Evolutionary conservation across 2,329 filamentous ascomycete genomes (phyloP), one percentile per base, ranked within the genome.

Genomic region (Pseudogymnoascus sp.): DNA sequence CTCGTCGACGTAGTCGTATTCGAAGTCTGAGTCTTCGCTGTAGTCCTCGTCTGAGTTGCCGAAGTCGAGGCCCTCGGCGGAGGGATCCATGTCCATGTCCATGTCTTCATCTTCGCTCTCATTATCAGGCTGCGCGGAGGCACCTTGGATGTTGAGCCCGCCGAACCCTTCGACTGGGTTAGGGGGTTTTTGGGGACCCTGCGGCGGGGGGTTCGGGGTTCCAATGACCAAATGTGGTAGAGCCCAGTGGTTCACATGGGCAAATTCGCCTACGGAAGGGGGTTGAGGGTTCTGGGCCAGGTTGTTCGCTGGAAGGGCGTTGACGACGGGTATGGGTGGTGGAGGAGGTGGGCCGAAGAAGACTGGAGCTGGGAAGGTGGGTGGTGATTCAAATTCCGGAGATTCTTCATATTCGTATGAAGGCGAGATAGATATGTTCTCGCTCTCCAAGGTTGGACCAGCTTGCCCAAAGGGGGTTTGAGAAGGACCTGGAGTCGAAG

Each of bases 291-390:
- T 33, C 1, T 33, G 4, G n/a, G 12, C 4, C 8, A 33, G 16
- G 16, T 31, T 55, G 1, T 18, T 11, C 9, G 18, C 28, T 33
- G 35, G 58, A 23, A 14, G 58, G 14, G 16, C n/a, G 33, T 60
- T 60, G 11, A 41, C 9, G n/a, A 28, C n/a, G 49, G 49, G 28
- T 55, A 41, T 25, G 14, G 58, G 33, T n/a, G 38, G 33, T 7
- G 58, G 58, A 41, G 38, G 58, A 4, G 58, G 33, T 41, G 58
- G 58, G 33, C 58, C 35, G 58, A 41, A 60, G 38, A 41, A 60
- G 18, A 60, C 16, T 8, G 33, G 58, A 41, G 38, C 21, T 2
- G 58, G 58, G 18, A 38, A 60, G 21, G 2, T n/a, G 33, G 38
- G 58, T 41, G 33, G 35, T 25, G 58, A 60, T 60, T 25, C 9